These are phyloP conservation scores for Ceratocystis lukuohia DNA, from an alignment of 2,329 filamentous ascomycete genomes.

Conservation along the genomic window DNA sequence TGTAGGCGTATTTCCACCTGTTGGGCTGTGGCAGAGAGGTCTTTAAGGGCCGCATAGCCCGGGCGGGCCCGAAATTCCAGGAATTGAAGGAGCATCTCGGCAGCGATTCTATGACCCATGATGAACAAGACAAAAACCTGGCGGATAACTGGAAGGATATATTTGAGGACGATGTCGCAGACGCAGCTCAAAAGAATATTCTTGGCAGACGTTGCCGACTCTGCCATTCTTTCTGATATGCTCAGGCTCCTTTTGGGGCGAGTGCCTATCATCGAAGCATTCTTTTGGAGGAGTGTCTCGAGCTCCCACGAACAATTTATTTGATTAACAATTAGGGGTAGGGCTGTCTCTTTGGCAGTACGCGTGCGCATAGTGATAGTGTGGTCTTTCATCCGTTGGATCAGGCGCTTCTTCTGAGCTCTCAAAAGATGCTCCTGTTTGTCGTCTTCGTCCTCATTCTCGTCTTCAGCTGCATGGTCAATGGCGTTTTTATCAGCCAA, in stretches of 20 bases:
- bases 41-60: slow-evolving; percentile 74
- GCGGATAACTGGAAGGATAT: slow-evolving; percentile 65
- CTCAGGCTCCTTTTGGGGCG: slow-evolving; percentile 74
- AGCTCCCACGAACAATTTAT: slow-evolving; percentile 94
- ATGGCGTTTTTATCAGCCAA: slow-evolving; percentile 54
- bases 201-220: slow-evolving; percentile 78
- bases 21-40: slow-evolving; percentile 90
- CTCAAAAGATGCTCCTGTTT: slow-evolving; percentile 45
- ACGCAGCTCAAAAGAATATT: slow-evolving; percentile 57
- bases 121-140: slow-evolving; percentile 63
- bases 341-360: slow-evolving; percentile 68
- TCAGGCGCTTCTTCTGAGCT: slow-evolving; percentile 50
- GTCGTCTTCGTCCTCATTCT: slow-evolving; percentile 64
- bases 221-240: slow-evolving; percentile 85
- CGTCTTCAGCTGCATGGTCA: slow-evolving; percentile 30
- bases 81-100: slow-evolving; percentile 63
- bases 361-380: slow-evolving; percentile 64
- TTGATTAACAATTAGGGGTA: slow-evolving; percentile 75
- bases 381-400: slow-evolving; percentile 79
- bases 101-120: slow-evolving; percentile 64
- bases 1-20: slow-evolving; percentile 94
- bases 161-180: slow-evolving; percentile 58
- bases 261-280: slow-evolving; percentile 70
- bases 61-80: slow-evolving; percentile 76
- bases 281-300: slow-evolving; percentile 72